Conservation (phyloP, 208 protist species). For the Crithidia sp. region DNA sequence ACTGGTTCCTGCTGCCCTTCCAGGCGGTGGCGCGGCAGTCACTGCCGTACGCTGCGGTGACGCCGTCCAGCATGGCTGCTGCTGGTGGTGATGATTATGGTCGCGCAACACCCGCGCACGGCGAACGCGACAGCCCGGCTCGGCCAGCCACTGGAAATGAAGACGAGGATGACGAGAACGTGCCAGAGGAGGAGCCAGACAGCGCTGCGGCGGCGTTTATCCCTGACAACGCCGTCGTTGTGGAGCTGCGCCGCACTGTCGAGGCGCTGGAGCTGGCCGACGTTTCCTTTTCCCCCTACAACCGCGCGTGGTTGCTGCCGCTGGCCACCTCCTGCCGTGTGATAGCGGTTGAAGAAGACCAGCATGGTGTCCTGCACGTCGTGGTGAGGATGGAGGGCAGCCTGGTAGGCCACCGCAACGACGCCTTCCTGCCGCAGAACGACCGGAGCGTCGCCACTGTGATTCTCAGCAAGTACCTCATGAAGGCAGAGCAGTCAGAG, state of each 20-base stretch:
- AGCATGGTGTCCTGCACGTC: slow-evolving; percentile 76
- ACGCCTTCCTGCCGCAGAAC: slow-evolving; percentile 69
- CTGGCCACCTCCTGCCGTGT: slow-evolving; percentile 79
- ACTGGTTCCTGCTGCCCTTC: slow-evolving; percentile 81
- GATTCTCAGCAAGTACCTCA: slow-evolving; percentile 58
- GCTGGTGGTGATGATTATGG: not conserved
- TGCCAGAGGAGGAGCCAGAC: slow-evolving; percentile 9
- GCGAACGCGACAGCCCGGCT: slow-evolving; percentile 6
- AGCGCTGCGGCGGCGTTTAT: slow-evolving; percentile 31
- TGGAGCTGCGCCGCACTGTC: slow-evolving; percentile 68
- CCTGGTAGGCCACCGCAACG: slow-evolving; percentile 50
- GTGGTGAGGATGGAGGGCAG: slow-evolving; percentile 75
- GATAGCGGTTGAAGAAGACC: slow-evolving; percentile 48
- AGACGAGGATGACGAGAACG: slow-evolving; percentile 27
- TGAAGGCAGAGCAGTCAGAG: slow-evolving; percentile 50
- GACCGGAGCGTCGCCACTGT: slow-evolving; percentile 67
- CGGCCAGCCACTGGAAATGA: not conserved
- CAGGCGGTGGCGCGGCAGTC: slow-evolving; percentile 59
- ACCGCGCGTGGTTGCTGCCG: slow-evolving; percentile 83
- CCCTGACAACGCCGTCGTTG: slow-evolving; percentile 81
- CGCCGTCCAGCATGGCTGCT: not conserved
- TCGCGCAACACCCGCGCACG: not conserved
- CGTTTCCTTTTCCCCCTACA: slow-evolving; percentile 67
- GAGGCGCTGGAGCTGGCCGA: slow-evolving; percentile 80
- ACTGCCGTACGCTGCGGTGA: slow-evolving; percentile 23